A percentile compares a stretch with the other conserved stretches of the same genome.
phyloP scores from a whole-genome alignment of 768 basidiomycete genomes.

The Cytidiella melzeri region DNA sequence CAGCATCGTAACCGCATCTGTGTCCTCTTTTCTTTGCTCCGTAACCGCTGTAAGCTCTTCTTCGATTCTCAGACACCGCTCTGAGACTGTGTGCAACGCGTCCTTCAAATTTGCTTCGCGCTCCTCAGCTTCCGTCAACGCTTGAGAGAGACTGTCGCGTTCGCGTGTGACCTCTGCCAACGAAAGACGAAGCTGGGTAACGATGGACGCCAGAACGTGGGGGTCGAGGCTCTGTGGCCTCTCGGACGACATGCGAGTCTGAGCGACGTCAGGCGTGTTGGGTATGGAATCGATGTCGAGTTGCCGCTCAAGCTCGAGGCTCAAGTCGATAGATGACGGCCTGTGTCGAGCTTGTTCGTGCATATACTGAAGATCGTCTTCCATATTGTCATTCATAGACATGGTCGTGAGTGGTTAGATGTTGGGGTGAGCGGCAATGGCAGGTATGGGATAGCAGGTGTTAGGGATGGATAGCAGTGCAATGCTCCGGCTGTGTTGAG shows the following conservation, averaged over 20 bases:
- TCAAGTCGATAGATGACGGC: slow-evolving; percentile 61
- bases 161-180: slow-evolving; percentile 61
- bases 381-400: slow-evolving; percentile 23
- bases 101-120: slow-evolving; percentile 59
- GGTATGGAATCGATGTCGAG: slow-evolving; percentile 59
- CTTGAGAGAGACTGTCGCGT: slow-evolving; percentile 56
- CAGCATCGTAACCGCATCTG: slow-evolving; percentile 68
- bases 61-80: slow-evolving; percentile 55
- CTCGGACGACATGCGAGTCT: slow-evolving; percentile 5
- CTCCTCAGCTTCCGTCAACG: slow-evolving; percentile 43
- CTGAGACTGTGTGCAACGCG: slow-evolving; percentile 56
- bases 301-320: slow-evolving; percentile 74
- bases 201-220: slow-evolving; percentile 67
- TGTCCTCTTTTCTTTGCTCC: slow-evolving; percentile 52
- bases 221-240: slow-evolving; percentile 59
- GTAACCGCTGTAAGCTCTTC: slow-evolving; percentile 45
- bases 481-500: background rate
- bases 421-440: background rate
- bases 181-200: slow-evolving; percentile 65
- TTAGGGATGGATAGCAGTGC: background rate
- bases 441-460: background rate
- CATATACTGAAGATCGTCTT: slow-evolving; percentile 10
- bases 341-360: slow-evolving; percentile 26
- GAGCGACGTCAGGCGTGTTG: slow-evolving; percentile 29
- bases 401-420: slow-evolving; percentile 17